Evolutionary conservation across 345 rosid species (phyloP).

Genomic region (Populus alba): DNA sequence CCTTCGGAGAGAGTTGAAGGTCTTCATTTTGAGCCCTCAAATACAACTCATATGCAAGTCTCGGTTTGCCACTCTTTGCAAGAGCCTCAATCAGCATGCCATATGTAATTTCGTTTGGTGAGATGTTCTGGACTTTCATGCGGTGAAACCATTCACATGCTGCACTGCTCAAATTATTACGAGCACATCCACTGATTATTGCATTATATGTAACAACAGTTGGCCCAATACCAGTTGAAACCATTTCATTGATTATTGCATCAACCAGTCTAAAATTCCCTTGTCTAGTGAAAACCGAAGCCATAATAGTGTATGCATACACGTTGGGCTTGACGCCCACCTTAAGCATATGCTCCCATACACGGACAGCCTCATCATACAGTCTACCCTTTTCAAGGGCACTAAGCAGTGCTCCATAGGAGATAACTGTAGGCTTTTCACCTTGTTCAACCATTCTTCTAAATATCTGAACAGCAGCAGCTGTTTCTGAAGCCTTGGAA

Average conservation of each 20-base stretch:
- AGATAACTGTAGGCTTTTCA: constrained; percentile 77
- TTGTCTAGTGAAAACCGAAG: constrained; percentile 65
- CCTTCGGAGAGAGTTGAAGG: constrained; percentile 54
- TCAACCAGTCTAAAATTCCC: constrained; percentile 62
- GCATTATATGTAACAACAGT: constrained; percentile 92
- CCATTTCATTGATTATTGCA: constrained; percentile 65
- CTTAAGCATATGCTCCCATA: constrained; percentile 93
- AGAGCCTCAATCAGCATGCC: constrained; percentile 77
- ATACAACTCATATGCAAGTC: constrained; percentile 67
- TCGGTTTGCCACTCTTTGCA: constrained; percentile 74
- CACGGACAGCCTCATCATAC: constrained; percentile 72
- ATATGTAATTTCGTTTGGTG: constrained; percentile 68
- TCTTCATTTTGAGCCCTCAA: constrained; percentile 59
- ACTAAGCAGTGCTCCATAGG: constrained; percentile 82
- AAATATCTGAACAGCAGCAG: constrained; percentile 76
- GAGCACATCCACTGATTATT: constrained; percentile 64
- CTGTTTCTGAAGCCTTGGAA: constrained; percentile 79
- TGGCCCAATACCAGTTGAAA: constrained; percentile 53
- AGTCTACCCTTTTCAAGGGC: constrained; percentile 88
- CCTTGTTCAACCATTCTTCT: constrained; percentile 84
- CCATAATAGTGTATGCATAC: constrained; percentile 82
- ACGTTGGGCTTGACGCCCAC: constrained; percentile 68
- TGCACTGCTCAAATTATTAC: constrained; percentile 52
- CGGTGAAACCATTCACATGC: constrained; percentile 94
- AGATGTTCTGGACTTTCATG: constrained; percentile 56